These are phyloP conservation scores for Entomortierella parvispora DNA, from an alignment of 192 early-diverging fungal species.

Conservation along the genomic window DNA sequence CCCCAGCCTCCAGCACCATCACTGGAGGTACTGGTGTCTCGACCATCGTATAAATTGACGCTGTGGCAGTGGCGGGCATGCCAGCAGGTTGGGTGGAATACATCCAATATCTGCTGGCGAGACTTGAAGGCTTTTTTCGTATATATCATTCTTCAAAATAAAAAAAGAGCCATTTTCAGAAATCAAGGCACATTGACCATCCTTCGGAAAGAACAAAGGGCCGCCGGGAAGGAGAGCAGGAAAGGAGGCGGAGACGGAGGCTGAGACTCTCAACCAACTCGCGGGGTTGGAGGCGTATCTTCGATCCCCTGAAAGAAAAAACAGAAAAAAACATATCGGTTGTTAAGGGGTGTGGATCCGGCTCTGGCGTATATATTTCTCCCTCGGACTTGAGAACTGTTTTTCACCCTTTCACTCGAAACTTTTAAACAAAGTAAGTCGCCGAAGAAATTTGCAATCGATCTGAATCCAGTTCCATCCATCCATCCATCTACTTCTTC, in stretches of 20 bases:
- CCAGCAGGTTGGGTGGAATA: too few species aligned
- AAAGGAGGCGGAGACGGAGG: too few species aligned
- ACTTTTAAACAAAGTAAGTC: constrained; percentile 14
- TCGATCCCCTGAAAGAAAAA: background rate
- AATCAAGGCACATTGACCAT: too few species aligned
- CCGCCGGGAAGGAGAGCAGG: too few species aligned
- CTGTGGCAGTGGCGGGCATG: too few species aligned
- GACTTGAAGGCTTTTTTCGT: too few species aligned
- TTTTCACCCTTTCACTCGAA: constrained; percentile 16
- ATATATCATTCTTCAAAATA: too few species aligned
- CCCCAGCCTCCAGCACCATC: constrained; percentile 56
- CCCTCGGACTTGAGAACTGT: background rate
- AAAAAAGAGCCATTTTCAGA: too few species aligned
- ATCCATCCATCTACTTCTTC: background rate
- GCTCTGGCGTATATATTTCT: background rate
- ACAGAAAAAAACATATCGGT: background rate
- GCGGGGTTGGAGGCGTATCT: constrained; percentile 1
- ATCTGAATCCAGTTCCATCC: background rate
- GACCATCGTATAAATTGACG: constrained; percentile 59
- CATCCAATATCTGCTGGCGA: too few species aligned
- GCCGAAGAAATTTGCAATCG: background rate
- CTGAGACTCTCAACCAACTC: background rate
- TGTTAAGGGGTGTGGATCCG: too few species aligned
- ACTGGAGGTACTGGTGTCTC: constrained; percentile 61
- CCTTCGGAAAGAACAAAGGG: too few species aligned